Conservation (phyloP, 495 filamentous ascomycete species). For the Penicillium desertorum region DNA sequence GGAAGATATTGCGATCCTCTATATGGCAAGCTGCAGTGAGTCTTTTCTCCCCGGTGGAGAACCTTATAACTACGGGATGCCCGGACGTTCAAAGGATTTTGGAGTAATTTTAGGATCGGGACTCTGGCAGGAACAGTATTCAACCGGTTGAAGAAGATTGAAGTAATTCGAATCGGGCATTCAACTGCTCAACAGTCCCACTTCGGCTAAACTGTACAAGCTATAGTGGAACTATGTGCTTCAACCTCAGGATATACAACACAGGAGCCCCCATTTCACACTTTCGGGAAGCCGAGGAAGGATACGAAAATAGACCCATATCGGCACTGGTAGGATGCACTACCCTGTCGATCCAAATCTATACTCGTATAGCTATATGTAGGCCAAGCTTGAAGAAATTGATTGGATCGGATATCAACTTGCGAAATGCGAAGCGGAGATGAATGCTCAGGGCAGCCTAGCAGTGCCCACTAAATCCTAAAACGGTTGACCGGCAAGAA, state of each 20-base stretch:
- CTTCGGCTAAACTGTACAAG: background rate
- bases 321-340: background rate
- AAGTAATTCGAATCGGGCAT: conserved; percentile 10
- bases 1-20: background rate
- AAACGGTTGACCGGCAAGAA: conserved; percentile 13
- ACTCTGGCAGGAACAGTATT: conserved; percentile 14
- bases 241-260: background rate
- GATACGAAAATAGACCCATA: background rate
- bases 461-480: conserved; percentile 16
- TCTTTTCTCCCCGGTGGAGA: conserved; percentile 19
- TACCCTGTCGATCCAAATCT: too few species aligned
- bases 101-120: conserved; percentile 9
- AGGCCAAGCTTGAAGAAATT: conserved; percentile 1
- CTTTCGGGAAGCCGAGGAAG: conserved; percentile 10
- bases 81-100: background rate
- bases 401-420: conserved; percentile 20
- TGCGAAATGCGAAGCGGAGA: conserved; percentile 11
- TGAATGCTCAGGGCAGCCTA: conserved; percentile 6
- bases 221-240: background rate
- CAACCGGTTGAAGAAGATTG: background rate
- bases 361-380: background rate
- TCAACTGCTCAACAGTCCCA: background rate
- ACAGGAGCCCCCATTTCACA: background rate
- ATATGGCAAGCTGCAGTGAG: conserved; percentile 19
- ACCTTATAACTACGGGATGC: background rate